A percentile compares a stretch with the other conserved stretches of the same genome.
Evolutionary conservation across 2,329 filamentous ascomycete genomes (phyloP).

Genomic region (Didymella glomerata): DNA sequence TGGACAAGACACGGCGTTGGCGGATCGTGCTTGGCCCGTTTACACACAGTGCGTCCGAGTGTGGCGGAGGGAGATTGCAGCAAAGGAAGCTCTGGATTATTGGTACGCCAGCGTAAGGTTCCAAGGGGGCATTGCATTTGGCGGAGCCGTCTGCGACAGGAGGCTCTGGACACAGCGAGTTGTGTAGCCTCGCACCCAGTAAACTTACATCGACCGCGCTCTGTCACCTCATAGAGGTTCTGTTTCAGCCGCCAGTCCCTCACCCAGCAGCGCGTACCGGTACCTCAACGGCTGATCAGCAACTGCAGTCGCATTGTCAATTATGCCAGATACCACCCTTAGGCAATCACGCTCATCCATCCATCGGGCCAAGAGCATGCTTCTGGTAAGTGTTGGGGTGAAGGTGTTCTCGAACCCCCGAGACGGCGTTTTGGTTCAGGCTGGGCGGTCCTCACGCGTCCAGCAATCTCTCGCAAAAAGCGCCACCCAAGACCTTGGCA

Average conservation of each 20-base stretch:
- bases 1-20: slow-evolving; percentile 37
- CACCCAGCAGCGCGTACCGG: slow-evolving; percentile 19
- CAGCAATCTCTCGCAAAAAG: slow-evolving; percentile 37
- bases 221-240: slow-evolving; percentile 12
- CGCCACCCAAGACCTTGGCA: slow-evolving; percentile 52
- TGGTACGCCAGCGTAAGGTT: slow-evolving; percentile 29
- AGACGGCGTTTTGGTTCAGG: slow-evolving; percentile 32
- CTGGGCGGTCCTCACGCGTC: slow-evolving; percentile 38
- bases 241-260: slow-evolving; percentile 30
- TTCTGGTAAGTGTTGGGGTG: slow-evolving; percentile 40
- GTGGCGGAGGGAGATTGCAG: slow-evolving; percentile 35
- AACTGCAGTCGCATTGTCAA: slow-evolving; percentile 9
- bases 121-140: slow-evolving; percentile 33
- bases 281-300: slow-evolving; percentile 27
- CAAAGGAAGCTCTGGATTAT: slow-evolving; percentile 23
- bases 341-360: slow-evolving; percentile 22
- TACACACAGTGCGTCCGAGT: slow-evolving; percentile 33
- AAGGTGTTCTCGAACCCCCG: slow-evolving; percentile 44
- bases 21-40: slow-evolving; percentile 41
- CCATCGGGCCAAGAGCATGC: slow-evolving; percentile 46
- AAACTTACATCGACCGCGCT: not conserved
- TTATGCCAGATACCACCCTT: slow-evolving; percentile 23
- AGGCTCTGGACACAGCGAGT: not conserved
- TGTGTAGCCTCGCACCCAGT: slow-evolving; percentile 7
- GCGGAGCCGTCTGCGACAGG: slow-evolving; percentile 22